Evolutionary conservation across 768 basidiomycete genomes (phyloP).

Genomic region (Hygrocybe punicea): DNA sequence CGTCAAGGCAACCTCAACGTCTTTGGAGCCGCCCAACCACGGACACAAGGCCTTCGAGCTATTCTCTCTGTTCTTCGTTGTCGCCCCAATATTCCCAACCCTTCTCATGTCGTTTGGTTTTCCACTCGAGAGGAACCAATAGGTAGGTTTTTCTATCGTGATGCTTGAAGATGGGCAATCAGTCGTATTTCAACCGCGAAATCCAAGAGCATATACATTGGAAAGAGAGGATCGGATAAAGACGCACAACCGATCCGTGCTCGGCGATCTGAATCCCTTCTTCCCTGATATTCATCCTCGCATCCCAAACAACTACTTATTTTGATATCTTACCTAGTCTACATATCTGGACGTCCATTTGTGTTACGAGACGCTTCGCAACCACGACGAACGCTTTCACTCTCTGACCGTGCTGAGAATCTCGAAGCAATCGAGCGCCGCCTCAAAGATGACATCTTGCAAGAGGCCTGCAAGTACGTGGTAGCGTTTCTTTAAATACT

Average conservation of each 20-base stretch:
- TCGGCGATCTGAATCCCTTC: no score
- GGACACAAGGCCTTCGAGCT: constrained; percentile 84
- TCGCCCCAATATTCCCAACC: constrained; percentile 57
- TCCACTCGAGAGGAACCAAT: constrained; percentile 96
- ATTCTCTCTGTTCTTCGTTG: constrained; percentile 83
- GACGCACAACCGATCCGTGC: no score
- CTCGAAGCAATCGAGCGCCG: constrained; percentile 89
- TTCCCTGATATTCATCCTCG: no score
- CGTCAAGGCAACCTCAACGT: constrained; percentile 79
- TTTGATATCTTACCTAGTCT: constrained; percentile 59
- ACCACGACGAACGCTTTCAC: constrained; percentile 69
- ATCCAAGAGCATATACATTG: no score
- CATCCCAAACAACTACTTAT: no score
- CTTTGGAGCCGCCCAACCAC: constrained; percentile 93
- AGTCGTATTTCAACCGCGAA: no score
- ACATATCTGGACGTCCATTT: constrained; percentile 89
- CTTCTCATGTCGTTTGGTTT: constrained; percentile 88
- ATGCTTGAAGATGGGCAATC: not conserved
- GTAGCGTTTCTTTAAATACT: not conserved
- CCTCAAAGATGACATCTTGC: constrained; percentile 86
- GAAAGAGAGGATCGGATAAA: no score
- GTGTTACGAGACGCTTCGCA: constrained; percentile 85
- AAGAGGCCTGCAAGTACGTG: constrained; percentile 68
- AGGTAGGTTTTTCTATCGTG: constrained; percentile 45
- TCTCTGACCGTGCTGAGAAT: constrained; percentile 93